Evolutionary conservation across 2,329 filamentous ascomycete species (phyloP), one percentile per base, ranked within the genome.

Genomic region (Trichoderma aggressivum): DNA sequence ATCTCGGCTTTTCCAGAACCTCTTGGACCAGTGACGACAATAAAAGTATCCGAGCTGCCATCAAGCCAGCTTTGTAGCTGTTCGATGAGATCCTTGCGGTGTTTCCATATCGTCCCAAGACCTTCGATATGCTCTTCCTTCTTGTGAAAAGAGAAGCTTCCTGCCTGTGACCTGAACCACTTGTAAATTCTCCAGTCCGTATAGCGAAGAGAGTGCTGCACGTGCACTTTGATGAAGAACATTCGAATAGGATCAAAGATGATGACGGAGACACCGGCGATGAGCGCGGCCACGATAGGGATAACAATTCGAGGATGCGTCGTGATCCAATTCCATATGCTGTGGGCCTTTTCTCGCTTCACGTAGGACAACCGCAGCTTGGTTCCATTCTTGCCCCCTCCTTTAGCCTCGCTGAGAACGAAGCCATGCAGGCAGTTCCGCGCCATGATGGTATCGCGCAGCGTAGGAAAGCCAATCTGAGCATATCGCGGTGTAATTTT

Each of bases 171-270:
- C 78, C 91, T 91, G 78, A 98, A 88, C 95, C 94, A 97, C 72
- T 90, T 89, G 80, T 93, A 92, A 18, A 94, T 77, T 60, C 83
- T 86, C 77, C 90, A 95, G 73, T 96, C 90, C 58, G 89, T 90
- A 36, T 96, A 84, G 71, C 92, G 88, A 72, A 96, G 89, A 0
- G 90, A 89, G 60, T 91, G 88, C 36, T 94, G 94, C 64, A 99
- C 90, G 78, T 97, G 94, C 5, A 91, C 87, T 77, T 94, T 94
- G 82, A 98, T 93, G 77, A 97, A 98, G 78, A 97, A 96, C 0
- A 94, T 94, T 58, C 96, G 90, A 71, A 99, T 94, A 0, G 96
- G 96, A 76, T 99, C 96, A 77, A 99, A 98, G 8, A 98, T 86
- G 1, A 93, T 89, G 24, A 98, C 94, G 0, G 94, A 97, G 61